Conservation (phyloP, 352 stramenopile genomes). For the Plasmopara viticola region DNA sequence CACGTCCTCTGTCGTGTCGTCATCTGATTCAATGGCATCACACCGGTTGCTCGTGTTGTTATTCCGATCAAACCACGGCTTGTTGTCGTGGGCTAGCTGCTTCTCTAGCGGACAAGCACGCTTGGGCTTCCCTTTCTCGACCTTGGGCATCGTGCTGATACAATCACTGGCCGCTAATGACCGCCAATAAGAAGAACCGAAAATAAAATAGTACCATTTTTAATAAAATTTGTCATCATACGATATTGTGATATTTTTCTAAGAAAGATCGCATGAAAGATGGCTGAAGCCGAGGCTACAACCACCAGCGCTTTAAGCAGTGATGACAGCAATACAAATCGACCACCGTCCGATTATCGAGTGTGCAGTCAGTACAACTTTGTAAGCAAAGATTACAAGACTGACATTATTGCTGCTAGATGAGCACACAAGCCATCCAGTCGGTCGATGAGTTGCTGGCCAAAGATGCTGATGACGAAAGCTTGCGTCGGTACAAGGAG, state of each 20-base stretch:
- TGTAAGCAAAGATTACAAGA: neutral
- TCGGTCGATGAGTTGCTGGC: conserved; percentile 69
- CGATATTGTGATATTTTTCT: neutral
- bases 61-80: conserved; percentile 74
- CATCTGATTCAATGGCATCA: conserved; percentile 49
- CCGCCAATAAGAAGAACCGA: conserved; percentile 12
- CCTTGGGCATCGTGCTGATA: conserved; percentile 54
- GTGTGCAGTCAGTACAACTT: conserved; percentile 10
- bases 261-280: conserved; percentile 16
- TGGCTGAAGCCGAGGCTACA: conserved; percentile 13
- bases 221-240: neutral
- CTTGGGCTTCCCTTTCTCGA: conserved; percentile 70
- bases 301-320: conserved; percentile 15
- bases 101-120: conserved; percentile 82
- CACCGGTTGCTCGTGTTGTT: conserved; percentile 20
- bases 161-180: conserved; percentile 28
- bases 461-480: conserved; percentile 80
- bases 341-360: conserved; percentile 34
- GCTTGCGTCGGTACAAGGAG: conserved; percentile 81
- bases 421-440: conserved; percentile 52
- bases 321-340: conserved; percentile 30
- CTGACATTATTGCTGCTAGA: conserved; percentile 20
- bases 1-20: conserved; percentile 55
- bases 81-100: conserved; percentile 81
- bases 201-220: neutral